These are phyloP conservation scores for Tricholoma saponaceum DNA, from an alignment of 768 basidiomycete genomes.

Conservation along the genomic window DNA sequence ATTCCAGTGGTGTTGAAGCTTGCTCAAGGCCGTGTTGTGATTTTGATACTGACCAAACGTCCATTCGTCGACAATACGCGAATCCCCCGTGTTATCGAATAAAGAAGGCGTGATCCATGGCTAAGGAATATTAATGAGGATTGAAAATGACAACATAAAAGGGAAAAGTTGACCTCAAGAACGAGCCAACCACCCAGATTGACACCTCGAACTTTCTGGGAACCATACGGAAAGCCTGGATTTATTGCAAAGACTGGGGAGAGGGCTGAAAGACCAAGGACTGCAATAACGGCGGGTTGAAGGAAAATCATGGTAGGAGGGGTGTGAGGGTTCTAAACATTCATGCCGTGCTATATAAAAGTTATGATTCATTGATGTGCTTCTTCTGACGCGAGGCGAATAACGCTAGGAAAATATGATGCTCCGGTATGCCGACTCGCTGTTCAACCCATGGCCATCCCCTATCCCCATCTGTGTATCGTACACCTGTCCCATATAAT, in stretches of 20 bases:
- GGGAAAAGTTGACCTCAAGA: slow-evolving; percentile 30
- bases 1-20: slow-evolving; percentile 68
- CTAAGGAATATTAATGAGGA: slow-evolving; percentile 25
- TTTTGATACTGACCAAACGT: slow-evolving; percentile 69
- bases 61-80: slow-evolving; percentile 68
- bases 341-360: not conserved
- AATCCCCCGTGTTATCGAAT: slow-evolving; percentile 63
- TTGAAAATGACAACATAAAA: not conserved
- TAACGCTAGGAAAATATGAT: not conserved
- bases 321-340: not conserved
- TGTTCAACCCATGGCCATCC: no score
- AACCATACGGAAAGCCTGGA: slow-evolving; percentile 70
- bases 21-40: slow-evolving; percentile 40
- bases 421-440: not conserved
- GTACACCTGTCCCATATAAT: not conserved
- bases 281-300: slow-evolving; percentile 12
- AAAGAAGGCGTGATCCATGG: slow-evolving; percentile 80
- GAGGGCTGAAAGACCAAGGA: slow-evolving; percentile 25
- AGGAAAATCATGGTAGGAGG: slow-evolving; percentile 11
- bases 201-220: slow-evolving; percentile 73
- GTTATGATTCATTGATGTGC: slow-evolving; percentile 1
- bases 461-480: not conserved
- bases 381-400: slow-evolving; percentile 1
- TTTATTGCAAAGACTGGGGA: slow-evolving; percentile 30
- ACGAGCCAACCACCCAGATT: slow-evolving; percentile 68